Evolutionary conservation across 1,284 basidiomycete genomes (phyloP).

Genomic region (Somion occarium): DNA sequence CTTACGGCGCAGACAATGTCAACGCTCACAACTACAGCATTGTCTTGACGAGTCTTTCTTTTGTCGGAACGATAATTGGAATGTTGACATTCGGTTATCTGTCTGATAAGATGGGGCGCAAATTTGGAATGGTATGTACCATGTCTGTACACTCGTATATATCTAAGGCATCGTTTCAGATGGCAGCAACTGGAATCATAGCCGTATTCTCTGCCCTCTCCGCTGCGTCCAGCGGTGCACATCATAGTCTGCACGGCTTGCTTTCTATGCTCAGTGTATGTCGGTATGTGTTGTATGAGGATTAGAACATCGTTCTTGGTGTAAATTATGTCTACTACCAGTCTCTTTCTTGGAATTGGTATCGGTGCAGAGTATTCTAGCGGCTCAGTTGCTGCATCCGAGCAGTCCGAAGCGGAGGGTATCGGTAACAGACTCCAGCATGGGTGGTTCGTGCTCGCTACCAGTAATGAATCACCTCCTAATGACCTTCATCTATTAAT

Average conservation of each 20-base stretch:
- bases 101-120: constrained; percentile 85
- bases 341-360: constrained; percentile 76
- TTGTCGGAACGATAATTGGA: constrained; percentile 86
- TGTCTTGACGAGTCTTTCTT: constrained; percentile 61
- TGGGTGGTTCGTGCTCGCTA: constrained; percentile 82
- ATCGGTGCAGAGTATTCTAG: constrained; percentile 90
- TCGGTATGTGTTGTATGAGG: constrained; percentile 43
- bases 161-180: constrained; percentile 35
- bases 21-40: constrained; percentile 50
- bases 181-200: constrained; percentile 75
- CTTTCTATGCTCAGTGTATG: constrained; percentile 78
- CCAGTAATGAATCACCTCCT: constrained; percentile 43
- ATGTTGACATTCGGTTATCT: constrained; percentile 75
- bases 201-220: constrained; percentile 77
- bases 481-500: not conserved
- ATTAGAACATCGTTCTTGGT: not conserved
- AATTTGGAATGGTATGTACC: constrained; percentile 75
- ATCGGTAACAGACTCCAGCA: constrained; percentile 80
- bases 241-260: constrained; percentile 65
- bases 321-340: not conserved
- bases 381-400: constrained; percentile 88
- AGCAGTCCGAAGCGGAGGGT: constrained; percentile 81
- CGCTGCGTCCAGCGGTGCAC: constrained; percentile 75
- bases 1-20: constrained; percentile 55
- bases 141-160: too few relatives aligned